These are phyloP conservation scores for Beauveria scarabaeidicola DNA, from an alignment of 2,329 filamentous ascomycete genomes.

Conservation along the genomic window DNA sequence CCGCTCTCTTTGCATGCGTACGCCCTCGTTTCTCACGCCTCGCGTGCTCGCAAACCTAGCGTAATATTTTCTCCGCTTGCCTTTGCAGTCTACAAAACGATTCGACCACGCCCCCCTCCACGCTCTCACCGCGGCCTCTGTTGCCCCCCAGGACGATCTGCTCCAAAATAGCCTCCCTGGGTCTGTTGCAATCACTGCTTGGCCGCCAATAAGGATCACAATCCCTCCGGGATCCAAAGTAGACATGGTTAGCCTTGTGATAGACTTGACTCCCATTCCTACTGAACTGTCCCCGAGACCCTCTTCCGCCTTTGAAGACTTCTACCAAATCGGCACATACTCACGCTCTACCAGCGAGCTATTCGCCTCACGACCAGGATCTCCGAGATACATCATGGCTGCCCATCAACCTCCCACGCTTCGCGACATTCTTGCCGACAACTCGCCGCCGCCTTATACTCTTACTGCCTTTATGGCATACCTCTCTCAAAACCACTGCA, in stretches of 20 bases:
- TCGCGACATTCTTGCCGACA: constrained; percentile 79
- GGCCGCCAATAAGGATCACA: background rate
- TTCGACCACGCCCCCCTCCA: background rate
- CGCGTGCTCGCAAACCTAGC: constrained; percentile 4
- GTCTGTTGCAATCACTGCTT: background rate
- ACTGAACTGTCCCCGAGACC: constrained; percentile 35
- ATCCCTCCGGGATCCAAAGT: constrained; percentile 10
- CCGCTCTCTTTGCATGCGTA: background rate
- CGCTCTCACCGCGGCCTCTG: background rate
- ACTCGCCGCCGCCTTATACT: constrained; percentile 80
- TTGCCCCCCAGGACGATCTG: constrained; percentile 1
- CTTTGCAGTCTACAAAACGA: background rate
- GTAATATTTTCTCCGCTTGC: background rate
- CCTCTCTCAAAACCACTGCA: constrained; percentile 90
- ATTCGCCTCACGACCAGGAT: constrained; percentile 34
- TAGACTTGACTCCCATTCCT: constrained; percentile 33
- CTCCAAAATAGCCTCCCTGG: background rate
- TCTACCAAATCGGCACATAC: constrained; percentile 27
- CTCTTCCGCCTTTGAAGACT: constrained; percentile 37
- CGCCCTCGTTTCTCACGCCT: constrained; percentile 3
- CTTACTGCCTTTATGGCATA: constrained; percentile 92
- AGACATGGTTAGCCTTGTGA: constrained; percentile 39
- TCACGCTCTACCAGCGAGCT: constrained; percentile 43
- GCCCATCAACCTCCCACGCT: constrained; percentile 54
- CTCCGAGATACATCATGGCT: constrained; percentile 24